These are phyloP conservation scores for Daldinia loculata DNA, from an alignment of 495 filamentous ascomycete genomes.

Conservation along the genomic window DNA sequence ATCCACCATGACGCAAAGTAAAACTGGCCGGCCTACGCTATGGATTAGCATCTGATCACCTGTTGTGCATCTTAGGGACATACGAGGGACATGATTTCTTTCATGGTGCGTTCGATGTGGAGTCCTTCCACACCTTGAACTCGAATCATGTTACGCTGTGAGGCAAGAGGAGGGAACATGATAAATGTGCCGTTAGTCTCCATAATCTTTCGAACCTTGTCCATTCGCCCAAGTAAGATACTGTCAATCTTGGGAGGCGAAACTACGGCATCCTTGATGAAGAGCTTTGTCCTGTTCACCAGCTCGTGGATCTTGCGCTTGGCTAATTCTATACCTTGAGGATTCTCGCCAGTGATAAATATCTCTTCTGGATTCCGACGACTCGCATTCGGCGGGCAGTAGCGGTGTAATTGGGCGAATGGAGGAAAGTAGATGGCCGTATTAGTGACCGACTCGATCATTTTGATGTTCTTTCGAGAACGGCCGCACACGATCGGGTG, in stretches of 20 bases:
- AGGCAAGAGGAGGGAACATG: constrained; percentile 84
- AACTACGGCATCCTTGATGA: constrained; percentile 88
- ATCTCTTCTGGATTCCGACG: constrained; percentile 87
- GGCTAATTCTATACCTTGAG: constrained; percentile 80
- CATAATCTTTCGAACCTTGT: constrained; percentile 97
- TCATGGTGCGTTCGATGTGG: constrained; percentile 90
- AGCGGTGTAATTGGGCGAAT: constrained; percentile 88
- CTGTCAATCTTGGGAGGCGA: constrained; percentile 91
- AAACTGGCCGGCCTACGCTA: constrained; percentile 84
- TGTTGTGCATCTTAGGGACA: constrained; percentile 35
- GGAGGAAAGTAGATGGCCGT: constrained; percentile 98
- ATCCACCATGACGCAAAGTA: constrained; percentile 98
- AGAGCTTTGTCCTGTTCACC: constrained; percentile 77
- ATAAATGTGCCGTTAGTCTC: constrained; percentile 95
- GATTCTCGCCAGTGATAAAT: constrained; percentile 88
- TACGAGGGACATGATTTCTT: constrained; percentile 94
- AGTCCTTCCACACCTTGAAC: constrained; percentile 92
- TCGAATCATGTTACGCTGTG: constrained; percentile 78
- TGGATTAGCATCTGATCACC: constrained; percentile 44
- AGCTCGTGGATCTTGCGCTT: constrained; percentile 89
- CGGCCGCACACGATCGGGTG: constrained; percentile 92
- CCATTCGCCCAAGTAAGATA: constrained; percentile 87
- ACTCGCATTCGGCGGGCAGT: constrained; percentile 79
- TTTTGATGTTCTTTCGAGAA: constrained; percentile 93
- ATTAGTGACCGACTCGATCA: constrained; percentile 91